A percentile compares a stretch with the other conserved stretches of the same genome.
These are phyloP conservation scores for Orobanche coerulescens DNA, from an alignment of 257 asterid species.

Conservation along the genomic window DNA sequence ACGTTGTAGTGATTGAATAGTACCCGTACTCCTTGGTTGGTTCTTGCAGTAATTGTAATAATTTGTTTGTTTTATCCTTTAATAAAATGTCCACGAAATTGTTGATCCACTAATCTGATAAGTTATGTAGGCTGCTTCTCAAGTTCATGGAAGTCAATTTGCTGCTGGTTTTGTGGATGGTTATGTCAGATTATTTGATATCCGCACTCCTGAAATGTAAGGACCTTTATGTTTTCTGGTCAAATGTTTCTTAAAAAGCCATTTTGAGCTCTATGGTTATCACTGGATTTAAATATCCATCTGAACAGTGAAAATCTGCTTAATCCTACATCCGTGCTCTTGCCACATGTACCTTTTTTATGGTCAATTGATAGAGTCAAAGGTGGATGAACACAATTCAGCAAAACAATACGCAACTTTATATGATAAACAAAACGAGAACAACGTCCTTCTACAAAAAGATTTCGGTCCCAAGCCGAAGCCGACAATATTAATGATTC, in stretches of 20 bases:
- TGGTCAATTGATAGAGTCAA: too few species aligned
- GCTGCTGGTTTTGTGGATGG: slow-evolving; percentile 72
- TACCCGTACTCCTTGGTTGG: background rate
- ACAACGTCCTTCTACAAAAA: too few species aligned
- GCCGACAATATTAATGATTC: too few species aligned
- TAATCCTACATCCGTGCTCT: background rate
- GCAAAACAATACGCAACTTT: too few species aligned
- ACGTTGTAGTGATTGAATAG: background rate
- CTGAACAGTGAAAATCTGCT: background rate
- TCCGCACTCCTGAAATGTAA: slow-evolving; percentile 72
- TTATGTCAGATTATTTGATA: slow-evolving; percentile 55
- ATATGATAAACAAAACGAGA: too few species aligned
- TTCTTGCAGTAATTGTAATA: background rate
- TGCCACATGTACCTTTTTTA: background rate
- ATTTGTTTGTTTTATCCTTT: background rate
- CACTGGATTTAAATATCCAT: background rate
- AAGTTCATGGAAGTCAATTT: slow-evolving; percentile 60
- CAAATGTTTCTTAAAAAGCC: slow-evolving; percentile 1
- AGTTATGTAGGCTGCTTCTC: slow-evolving; percentile 52
- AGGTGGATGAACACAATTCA: too few species aligned
- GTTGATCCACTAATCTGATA: background rate
- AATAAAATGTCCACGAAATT: background rate
- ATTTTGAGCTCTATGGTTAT: background rate
- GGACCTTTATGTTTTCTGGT: slow-evolving; percentile 5
- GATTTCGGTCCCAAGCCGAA: too few species aligned